Percentiles rank a stretch among this genome's conserved stretches.
These are phyloP conservation scores for Exophiala oligosperma DNA, from an alignment of 2,329 filamentous ascomycete genomes.

Conservation along the genomic window DNA sequence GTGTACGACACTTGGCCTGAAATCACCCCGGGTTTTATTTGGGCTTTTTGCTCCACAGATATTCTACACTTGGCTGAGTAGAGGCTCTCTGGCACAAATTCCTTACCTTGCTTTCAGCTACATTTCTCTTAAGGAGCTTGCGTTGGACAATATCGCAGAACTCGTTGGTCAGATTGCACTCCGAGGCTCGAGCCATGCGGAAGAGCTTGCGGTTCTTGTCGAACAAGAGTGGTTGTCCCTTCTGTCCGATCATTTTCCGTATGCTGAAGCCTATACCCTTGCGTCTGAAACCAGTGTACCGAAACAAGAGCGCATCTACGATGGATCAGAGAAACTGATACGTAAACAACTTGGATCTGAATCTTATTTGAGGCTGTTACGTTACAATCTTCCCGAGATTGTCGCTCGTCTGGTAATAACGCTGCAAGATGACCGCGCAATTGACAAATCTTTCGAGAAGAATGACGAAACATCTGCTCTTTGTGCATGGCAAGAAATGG, in stretches of 20 bases:
- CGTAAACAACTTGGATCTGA: conserved; percentile 69
- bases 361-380: conserved; percentile 62
- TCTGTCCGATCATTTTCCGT: conserved; percentile 70
- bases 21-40: conserved; percentile 71
- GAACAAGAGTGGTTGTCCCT: conserved; percentile 57
- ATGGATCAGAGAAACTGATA: conserved; percentile 64
- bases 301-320: conserved; percentile 45
- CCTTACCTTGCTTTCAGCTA: conserved; percentile 88
- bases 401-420: conserved; percentile 73
- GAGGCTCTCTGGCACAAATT: conserved; percentile 66
- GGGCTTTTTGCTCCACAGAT: conserved; percentile 83
- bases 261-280: conserved; percentile 79
- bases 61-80: conserved; percentile 84
- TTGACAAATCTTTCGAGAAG: conserved; percentile 67
- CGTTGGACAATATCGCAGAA: conserved; percentile 73
- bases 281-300: conserved; percentile 66
- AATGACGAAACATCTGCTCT: conserved; percentile 40
- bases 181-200: conserved; percentile 67
- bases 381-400: conserved; percentile 72
- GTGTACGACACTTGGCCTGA: conserved; percentile 63
- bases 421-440: conserved; percentile 73
- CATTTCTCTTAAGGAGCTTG: conserved; percentile 63
- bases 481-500: conserved; percentile 64
- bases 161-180: conserved; percentile 78
- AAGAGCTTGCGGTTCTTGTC: conserved; percentile 61